phyloP scores from a whole-genome alignment of 768 basidiomycete species.

The Melanogaster broomeanus region DNA sequence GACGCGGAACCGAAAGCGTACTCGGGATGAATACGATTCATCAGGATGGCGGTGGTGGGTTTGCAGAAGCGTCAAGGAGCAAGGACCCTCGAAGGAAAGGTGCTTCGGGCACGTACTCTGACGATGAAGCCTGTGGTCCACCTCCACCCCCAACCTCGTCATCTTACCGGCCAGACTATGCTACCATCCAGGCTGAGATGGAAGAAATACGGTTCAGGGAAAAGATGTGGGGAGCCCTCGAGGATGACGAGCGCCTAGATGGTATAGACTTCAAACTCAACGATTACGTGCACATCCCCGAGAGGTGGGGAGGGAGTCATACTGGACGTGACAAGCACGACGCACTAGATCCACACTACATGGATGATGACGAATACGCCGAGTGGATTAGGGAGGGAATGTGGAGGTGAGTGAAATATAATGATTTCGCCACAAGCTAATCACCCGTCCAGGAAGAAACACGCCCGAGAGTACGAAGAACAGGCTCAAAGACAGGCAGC shows the following conservation, averaged over 20 bases:
- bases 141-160: slow-evolving; percentile 23
- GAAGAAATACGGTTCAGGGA: slow-evolving; percentile 71
- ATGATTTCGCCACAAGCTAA: slow-evolving; percentile 3
- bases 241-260: slow-evolving; percentile 71
- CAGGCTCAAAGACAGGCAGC: slow-evolving; percentile 55
- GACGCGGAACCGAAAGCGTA: slow-evolving; percentile 28
- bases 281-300: slow-evolving; percentile 70
- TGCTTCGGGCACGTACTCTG: background rate
- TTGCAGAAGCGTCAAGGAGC: slow-evolving; percentile 11
- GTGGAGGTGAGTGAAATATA: slow-evolving; percentile 60
- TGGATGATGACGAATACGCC: slow-evolving; percentile 88
- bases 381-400: slow-evolving; percentile 87
- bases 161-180: slow-evolving; percentile 43
- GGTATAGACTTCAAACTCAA: slow-evolving; percentile 64
- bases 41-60: slow-evolving; percentile 21
- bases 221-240: slow-evolving; percentile 72
- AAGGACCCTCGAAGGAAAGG: slow-evolving; percentile 6
- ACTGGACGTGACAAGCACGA: slow-evolving; percentile 43
- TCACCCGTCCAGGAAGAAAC: slow-evolving; percentile 52
- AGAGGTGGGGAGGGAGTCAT: slow-evolving; percentile 58
- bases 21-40: slow-evolving; percentile 22
- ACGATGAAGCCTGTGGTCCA: slow-evolving; percentile 23
- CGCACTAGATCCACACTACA: slow-evolving; percentile 42
- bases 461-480: slow-evolving; percentile 67
- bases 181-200: slow-evolving; percentile 49